These are phyloP conservation scores for Musa itinerans DNA, from an alignment of 176 grass and related monocot species.

Conservation along the genomic window DNA sequence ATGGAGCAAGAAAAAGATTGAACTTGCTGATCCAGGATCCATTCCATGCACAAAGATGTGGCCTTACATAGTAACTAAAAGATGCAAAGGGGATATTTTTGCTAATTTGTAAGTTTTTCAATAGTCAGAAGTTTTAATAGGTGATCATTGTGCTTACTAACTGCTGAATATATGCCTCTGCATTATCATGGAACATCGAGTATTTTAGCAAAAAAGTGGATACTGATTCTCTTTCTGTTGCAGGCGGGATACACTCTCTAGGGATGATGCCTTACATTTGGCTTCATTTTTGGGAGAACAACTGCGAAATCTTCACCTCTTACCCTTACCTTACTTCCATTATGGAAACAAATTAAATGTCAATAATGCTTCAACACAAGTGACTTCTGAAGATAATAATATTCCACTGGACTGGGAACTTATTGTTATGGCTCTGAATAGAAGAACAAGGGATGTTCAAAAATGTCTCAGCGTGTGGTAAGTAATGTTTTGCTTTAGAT, in stretches of 20 bases:
- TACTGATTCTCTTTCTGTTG: constrained; percentile 21
- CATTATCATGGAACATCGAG: not conserved
- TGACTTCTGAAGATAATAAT: constrained; percentile 4
- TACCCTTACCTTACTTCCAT: constrained; percentile 44
- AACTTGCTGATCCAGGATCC: constrained; percentile 29
- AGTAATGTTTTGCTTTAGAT: not conserved
- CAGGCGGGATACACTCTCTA: constrained; percentile 66
- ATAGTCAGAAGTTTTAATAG: constrained; percentile 10
- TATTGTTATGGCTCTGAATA: constrained; percentile 43
- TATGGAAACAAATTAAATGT: constrained; percentile 15
- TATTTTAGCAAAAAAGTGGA: not conserved
- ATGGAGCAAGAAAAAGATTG: constrained; percentile 66
- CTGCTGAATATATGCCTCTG: not conserved
- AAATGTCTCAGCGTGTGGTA: constrained; percentile 70
- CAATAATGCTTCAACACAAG: constrained; percentile 15
- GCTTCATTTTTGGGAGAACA: constrained; percentile 90
- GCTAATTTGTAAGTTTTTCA: constrained; percentile 58
- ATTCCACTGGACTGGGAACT: constrained; percentile 58
- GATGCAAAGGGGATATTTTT: constrained; percentile 91
- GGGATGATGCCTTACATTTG: constrained; percentile 55
- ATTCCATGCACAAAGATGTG: constrained; percentile 46
- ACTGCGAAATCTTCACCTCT: constrained; percentile 66
- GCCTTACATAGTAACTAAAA: constrained; percentile 90
- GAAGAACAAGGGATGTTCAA: constrained; percentile 50
- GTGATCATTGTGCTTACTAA: not conserved